Evolutionary conservation across 305 asterid genomes (phyloP).

Genomic region (Salvia sclarea): DNA sequence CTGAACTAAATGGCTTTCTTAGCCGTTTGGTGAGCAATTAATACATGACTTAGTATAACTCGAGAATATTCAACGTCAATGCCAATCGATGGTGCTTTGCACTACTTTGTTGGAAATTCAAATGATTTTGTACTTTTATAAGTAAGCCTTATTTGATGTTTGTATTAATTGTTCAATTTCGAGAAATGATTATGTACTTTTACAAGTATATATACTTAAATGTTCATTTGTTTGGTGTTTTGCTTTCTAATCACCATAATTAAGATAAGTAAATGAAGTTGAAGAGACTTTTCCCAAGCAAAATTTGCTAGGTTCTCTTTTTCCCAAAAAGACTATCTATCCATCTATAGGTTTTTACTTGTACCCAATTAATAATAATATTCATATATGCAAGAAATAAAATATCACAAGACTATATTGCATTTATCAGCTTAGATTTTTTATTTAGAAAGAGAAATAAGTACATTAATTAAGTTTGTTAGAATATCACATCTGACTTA

Average conservation of each 20-base stretch:
- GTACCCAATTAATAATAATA: too few species aligned
- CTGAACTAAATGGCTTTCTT: background rate
- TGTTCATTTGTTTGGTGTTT: too few species aligned
- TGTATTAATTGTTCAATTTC: background rate
- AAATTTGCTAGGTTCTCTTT: too few species aligned
- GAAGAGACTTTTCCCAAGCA: too few species aligned
- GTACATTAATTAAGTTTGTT: too few species aligned
- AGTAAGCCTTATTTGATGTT: background rate
- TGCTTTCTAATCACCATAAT: too few species aligned
- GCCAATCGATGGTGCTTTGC: conserved; percentile 22
- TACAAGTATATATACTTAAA: background rate
- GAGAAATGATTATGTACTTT: background rate
- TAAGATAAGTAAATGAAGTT: too few species aligned
- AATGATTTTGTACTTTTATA: background rate
- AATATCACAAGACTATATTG: background rate
- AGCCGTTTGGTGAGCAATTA: conserved; percentile 10
- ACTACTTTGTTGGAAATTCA: conserved; percentile 3
- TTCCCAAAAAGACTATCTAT: too few species aligned
- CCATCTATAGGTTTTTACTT: too few species aligned
- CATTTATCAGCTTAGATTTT: too few species aligned
- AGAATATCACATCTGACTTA: too few species aligned
- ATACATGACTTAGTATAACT: background rate
- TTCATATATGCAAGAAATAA: background rate
- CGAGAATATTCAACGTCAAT: conserved; percentile 9
- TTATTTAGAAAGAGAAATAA: too few species aligned